Conservation (phyloP, 2,329 filamentous ascomycete genomes). For the Botrytis byssoidea region DNA sequence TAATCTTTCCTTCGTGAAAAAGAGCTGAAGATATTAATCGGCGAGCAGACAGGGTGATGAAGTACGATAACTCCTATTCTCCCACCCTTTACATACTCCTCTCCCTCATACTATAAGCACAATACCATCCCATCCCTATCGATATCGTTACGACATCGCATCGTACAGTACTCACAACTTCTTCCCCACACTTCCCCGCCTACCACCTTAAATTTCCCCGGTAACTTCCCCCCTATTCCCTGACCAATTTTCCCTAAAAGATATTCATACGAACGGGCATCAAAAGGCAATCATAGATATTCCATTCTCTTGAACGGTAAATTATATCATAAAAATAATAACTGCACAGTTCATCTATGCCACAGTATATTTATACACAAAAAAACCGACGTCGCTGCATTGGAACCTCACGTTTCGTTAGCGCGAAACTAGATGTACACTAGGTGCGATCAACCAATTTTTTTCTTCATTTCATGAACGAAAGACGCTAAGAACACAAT, state of each 20-base stretch:
- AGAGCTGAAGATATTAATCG: not conserved
- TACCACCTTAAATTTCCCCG: no score
- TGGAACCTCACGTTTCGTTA: not conserved
- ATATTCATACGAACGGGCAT: not conserved
- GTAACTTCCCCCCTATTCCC: not conserved
- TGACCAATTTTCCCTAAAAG: not conserved
- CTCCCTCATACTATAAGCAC: not conserved
- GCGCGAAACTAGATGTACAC: not conserved
- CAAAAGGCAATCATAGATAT: not conserved
- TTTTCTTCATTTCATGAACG: not conserved
- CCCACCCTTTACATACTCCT: not conserved
- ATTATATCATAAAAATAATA: not conserved
- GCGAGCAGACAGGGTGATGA: not conserved
- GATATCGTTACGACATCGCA: fast-evolving
- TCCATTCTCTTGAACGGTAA: fast-evolving
- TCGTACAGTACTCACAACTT: not conserved
- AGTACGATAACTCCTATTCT: not conserved
- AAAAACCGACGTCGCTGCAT: not conserved
- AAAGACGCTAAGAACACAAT: no score
- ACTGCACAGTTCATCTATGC: not conserved
- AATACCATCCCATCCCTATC: no score
- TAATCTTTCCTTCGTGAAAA: not conserved
- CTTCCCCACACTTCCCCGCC: not conserved
- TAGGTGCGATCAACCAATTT: not conserved
- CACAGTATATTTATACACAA: not conserved